Conservation (phyloP, 2,329 filamentous ascomycete genomes). For the Aciculosporium take region DNA sequence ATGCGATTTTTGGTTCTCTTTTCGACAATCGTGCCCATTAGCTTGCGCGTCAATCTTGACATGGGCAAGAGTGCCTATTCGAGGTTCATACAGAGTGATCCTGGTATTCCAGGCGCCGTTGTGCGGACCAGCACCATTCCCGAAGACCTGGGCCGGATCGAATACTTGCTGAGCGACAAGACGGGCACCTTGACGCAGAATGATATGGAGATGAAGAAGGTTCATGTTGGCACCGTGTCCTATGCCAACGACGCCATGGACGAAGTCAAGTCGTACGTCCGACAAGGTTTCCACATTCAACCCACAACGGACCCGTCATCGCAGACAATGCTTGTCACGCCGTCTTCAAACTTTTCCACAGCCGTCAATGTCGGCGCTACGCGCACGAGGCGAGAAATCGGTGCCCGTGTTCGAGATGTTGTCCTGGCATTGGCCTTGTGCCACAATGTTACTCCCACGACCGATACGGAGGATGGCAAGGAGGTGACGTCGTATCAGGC, state of each 20-base stretch:
- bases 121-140: slow-evolving; percentile 96
- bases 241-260: slow-evolving; percentile 99
- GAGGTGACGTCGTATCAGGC: slow-evolving; percentile 81
- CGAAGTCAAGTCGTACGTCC: slow-evolving; percentile 76
- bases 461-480: slow-evolving; percentile 65
- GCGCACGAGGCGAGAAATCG: slow-evolving; percentile 82
- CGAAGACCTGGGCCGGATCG: slow-evolving; percentile 86
- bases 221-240: slow-evolving; percentile 93
- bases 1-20: slow-evolving; percentile 97
- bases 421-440: slow-evolving; percentile 85
- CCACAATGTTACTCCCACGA: slow-evolving; percentile 83
- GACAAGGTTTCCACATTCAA: slow-evolving; percentile 59
- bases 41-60: slow-evolving; percentile 87
- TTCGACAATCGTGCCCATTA: slow-evolving; percentile 98
- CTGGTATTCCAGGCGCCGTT: slow-evolving; percentile 79
- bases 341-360: slow-evolving; percentile 55
- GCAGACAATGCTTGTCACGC: slow-evolving; percentile 50
- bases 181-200: slow-evolving; percentile 97
- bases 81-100: slow-evolving; percentile 83
- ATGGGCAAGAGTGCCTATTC: slow-evolving; percentile 96
- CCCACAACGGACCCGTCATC: slow-evolving; percentile 29
- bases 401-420: slow-evolving; percentile 81
- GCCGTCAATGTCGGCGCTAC: slow-evolving; percentile 51
- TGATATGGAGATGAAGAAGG: slow-evolving; percentile 97
- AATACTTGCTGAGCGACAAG: slow-evolving; percentile 93